Evolutionary conservation across 208 protist species (phyloP), one percentile per base, ranked within the genome.

Genomic region (Naegleria lovaniensis): DNA sequence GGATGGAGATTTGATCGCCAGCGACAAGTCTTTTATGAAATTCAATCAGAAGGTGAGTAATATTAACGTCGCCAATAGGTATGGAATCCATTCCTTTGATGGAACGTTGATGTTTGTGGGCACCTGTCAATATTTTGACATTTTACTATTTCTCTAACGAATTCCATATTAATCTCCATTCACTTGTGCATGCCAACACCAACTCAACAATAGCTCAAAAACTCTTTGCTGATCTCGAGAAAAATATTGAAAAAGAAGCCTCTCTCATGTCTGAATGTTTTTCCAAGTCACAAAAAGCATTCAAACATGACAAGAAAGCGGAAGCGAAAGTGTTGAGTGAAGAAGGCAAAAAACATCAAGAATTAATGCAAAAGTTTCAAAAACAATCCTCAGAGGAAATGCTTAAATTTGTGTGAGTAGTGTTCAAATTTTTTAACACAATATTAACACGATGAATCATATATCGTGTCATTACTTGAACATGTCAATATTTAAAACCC

Each of bases 331-430:
- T 9, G 0, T 36, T 11, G 9, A 79, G 67, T 79, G 67, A 79
- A 36, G 67, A 79, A 79, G 67, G 67, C 19, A 79, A 79, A n/a
- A 79, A 79, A 79, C 67, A 79, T 79, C 67, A 79, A 33, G 6
- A 36, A 79, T n/a, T 36, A 33, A 79, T 79, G 67, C 25, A 79
- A 79, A 11, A 36, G n/a, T 79, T 36, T 9, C 13, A 33, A 33
- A 79, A 33, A 29, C 25, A 79, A 79, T 79, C 67, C 9, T 29
- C 67, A 1, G 29, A 25, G 25, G n/a, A 79, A 33, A 79, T 79
- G 67, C n/a, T 79, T 1, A 29, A 79, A 36, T 79, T 36, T 36
- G 9, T 79, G 67, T 79, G 36, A 79, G 67, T 75, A n/a, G 15
- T n/a, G n/a, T 75, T 16, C 25, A 75, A 75, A 75, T 16, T n/a